Evolutionary conservation across 345 rosid genomes (phyloP).

Genomic region (Diplotaxis tenuifolia): DNA sequence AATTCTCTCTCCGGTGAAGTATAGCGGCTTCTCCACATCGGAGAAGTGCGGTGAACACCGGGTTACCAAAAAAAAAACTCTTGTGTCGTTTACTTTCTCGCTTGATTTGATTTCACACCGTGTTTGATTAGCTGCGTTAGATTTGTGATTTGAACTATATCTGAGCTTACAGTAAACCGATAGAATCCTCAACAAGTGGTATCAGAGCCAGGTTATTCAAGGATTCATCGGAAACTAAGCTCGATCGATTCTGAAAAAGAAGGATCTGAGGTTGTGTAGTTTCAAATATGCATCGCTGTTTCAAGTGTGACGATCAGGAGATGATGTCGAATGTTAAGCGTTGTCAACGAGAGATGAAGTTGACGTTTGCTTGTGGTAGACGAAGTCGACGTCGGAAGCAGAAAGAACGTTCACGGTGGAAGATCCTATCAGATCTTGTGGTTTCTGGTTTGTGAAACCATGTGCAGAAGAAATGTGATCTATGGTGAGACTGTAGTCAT

Average conservation of each 20-base stretch:
- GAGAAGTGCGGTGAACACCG: no score
- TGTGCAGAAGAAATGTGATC: background rate
- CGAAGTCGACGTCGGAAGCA: background rate
- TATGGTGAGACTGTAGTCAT: background rate
- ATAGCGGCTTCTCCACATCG: no score
- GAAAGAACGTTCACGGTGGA: background rate
- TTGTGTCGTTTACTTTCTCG: no score
- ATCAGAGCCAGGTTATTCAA: background rate
- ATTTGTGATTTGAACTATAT: no score
- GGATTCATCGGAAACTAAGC: background rate
- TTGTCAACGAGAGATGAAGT: background rate
- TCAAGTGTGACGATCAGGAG: background rate
- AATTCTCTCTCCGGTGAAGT: no score
- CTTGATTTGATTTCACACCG: no score
- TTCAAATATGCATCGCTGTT: background rate
- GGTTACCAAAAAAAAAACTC: no score
- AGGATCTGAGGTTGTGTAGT: background rate
- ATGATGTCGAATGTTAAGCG: background rate
- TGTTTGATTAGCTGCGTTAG: no score
- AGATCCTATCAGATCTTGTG: background rate
- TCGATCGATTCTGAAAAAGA: background rate
- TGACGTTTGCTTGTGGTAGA: background rate
- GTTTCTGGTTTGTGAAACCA: background rate
- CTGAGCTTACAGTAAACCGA: no score
- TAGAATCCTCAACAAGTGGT: background rate